phyloP scores from a whole-genome alignment of 768 basidiomycete genomes.

The Rhodotorula graminis region DNA sequence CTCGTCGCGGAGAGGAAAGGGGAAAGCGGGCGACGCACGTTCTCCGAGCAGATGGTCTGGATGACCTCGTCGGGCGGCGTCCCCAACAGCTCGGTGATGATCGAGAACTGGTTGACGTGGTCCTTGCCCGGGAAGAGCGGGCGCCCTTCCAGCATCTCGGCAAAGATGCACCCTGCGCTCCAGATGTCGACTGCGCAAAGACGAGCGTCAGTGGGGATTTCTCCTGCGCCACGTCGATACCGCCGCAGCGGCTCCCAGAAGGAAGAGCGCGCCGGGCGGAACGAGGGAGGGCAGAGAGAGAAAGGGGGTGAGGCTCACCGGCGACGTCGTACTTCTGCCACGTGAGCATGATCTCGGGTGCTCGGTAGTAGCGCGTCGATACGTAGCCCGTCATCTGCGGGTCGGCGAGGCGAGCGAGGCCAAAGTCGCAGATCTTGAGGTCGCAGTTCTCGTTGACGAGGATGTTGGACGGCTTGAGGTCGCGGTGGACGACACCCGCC shows the following conservation, averaged over 20 bases:
- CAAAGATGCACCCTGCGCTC: constrained; percentile 99
- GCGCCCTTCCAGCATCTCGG: constrained; percentile 98
- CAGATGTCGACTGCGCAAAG: constrained; percentile 77
- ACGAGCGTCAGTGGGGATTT: neutral
- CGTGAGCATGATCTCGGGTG: constrained; percentile 99
- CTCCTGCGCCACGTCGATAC: no score
- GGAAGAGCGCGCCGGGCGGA: neutral
- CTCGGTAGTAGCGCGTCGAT: constrained; percentile 96
- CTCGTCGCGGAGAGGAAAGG: neutral
- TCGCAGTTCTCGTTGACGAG: constrained; percentile 99
- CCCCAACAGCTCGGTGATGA: constrained; percentile 95
- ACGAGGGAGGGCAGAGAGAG: neutral
- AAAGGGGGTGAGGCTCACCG: constrained; percentile 42
- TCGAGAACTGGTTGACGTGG: constrained; percentile 99
- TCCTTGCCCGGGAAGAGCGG: constrained; percentile 99
- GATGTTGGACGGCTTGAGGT: constrained; percentile 98
- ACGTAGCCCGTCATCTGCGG: constrained; percentile 99
- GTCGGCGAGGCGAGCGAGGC: constrained; percentile 95
- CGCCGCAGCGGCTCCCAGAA: no score
- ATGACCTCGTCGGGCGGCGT: constrained; percentile 99
- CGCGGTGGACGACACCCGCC: constrained; percentile 96
- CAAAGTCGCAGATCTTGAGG: constrained; percentile 99
- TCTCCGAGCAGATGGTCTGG: constrained; percentile 95
- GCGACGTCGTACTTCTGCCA: constrained; percentile 99
- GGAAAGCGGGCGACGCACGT: constrained; percentile 55